phyloP scores from a whole-genome alignment of 2,329 filamentous ascomycete species.

The Aspergillus brasiliensis region DNA sequence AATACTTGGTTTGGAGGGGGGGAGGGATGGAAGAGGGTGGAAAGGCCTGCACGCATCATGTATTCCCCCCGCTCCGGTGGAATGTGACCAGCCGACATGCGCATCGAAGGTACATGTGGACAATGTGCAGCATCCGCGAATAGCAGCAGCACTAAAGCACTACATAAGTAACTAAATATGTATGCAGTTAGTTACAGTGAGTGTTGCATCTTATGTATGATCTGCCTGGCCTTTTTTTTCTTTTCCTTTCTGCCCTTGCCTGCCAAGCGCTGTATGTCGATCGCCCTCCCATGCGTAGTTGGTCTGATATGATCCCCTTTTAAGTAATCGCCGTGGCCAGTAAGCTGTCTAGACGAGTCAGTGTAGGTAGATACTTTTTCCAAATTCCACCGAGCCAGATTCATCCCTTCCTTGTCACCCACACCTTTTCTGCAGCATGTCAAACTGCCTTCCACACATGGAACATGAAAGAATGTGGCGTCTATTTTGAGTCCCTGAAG shows the following conservation, averaged over 20 bases:
- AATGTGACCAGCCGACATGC: constrained; percentile 19
- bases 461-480: constrained; percentile 8
- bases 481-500: constrained; percentile 5
- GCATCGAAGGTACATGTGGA: constrained; percentile 12
- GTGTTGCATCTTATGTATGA: neutral
- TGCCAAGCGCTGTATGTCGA: constrained; percentile 7
- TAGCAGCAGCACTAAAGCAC: neutral
- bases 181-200: no score
- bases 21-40: no score
- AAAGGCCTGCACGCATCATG: neutral
- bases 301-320: constrained; percentile 1
- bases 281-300: neutral
- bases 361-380: no score
- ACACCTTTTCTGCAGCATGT: constrained; percentile 1
- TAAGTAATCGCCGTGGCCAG: neutral
- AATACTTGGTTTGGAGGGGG: neutral
- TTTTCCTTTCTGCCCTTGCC: constrained; percentile 7
- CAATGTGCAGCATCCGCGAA: neutral
- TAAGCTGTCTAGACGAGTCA: neutral
- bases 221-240: constrained; percentile 2
- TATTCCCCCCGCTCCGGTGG: constrained; percentile 14
- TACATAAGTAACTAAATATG: no score
- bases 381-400: neutral
- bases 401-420: constrained; percentile 1
- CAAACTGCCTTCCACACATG: constrained; percentile 10